Conservation (phyloP, 257 asterid species). For the Leptodermis oblonga region DNA sequence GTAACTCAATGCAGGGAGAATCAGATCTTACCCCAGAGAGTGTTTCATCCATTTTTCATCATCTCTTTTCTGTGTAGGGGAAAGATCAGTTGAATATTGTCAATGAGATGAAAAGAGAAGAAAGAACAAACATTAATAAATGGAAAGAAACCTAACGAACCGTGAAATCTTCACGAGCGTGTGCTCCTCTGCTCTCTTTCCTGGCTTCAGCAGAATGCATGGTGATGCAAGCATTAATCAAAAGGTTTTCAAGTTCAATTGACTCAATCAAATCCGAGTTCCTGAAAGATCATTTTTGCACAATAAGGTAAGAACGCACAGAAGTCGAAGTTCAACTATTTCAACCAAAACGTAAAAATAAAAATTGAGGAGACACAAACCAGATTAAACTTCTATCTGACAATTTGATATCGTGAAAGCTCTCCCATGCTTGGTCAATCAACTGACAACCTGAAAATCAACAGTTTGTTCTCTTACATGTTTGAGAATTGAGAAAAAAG, state of each 20-base stretch:
- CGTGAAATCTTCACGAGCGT: slow-evolving; percentile 97
- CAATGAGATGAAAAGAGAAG: slow-evolving; percentile 11
- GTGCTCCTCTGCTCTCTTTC: slow-evolving; percentile 99
- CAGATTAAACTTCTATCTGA: slow-evolving; percentile 89
- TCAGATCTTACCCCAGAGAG: slow-evolving; percentile 67
- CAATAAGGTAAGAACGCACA: slow-evolving; percentile 5
- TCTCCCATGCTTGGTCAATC: slow-evolving; percentile 92
- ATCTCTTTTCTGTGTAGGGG: slow-evolving; percentile 74
- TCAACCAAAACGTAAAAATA: no score
- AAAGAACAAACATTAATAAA: not conserved
- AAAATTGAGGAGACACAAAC: slow-evolving; percentile 31
- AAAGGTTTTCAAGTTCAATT: slow-evolving; percentile 87
- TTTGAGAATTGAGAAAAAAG: not conserved
- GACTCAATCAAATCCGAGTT: slow-evolving; percentile 96
- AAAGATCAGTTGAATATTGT: slow-evolving; percentile 17
- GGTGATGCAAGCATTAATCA: slow-evolving; percentile 91
- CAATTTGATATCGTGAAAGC: slow-evolving; percentile 83
- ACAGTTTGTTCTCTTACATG: not conserved
- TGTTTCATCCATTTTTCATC: slow-evolving; percentile 95
- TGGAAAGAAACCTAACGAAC: slow-evolving; percentile 37
- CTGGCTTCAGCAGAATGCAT: slow-evolving; percentile 99
- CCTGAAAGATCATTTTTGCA: slow-evolving; percentile 35
- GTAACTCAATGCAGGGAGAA: not conserved
- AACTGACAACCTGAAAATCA: slow-evolving; percentile 65
- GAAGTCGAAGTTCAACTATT: not conserved